Evolutionary conservation across 140 eudicot genomes (phyloP).

Genomic region (Senecio squalidus): DNA sequence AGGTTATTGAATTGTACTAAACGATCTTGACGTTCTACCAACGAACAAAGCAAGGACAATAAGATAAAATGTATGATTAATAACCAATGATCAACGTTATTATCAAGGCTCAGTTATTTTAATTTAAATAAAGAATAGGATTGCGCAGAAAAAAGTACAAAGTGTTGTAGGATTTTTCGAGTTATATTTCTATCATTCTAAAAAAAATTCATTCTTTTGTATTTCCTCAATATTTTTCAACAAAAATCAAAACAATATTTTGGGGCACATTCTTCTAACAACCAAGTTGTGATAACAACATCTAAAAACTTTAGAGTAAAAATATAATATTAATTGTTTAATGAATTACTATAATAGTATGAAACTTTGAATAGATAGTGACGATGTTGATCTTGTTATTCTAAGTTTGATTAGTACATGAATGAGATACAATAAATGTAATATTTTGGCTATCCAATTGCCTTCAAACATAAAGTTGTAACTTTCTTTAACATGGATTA

Average conservation of each 20-base stretch:
- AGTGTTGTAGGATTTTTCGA: too few species aligned
- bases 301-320: not conserved
- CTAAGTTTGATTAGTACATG: not conserved
- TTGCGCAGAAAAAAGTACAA: too few species aligned
- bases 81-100: not conserved
- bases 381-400: not conserved
- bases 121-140: too few species aligned
- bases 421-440: not conserved
- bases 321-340: not conserved
- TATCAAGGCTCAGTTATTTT: too few species aligned
- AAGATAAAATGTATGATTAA: not conserved
- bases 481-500: too few species aligned
- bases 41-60: constrained; percentile 2
- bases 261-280: constrained; percentile 8
- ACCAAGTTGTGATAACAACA: constrained; percentile 16
- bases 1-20: constrained; percentile 10
- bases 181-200: too few species aligned
- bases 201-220: too few species aligned
- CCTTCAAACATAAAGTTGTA: too few species aligned
- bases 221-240: too few species aligned
- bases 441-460: not conserved
- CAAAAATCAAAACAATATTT: too few species aligned
- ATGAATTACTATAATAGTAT: not conserved
- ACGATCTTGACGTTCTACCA: constrained; percentile 16
- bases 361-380: not conserved